Evolutionary conservation across 2,329 filamentous ascomycete genomes (phyloP).

Genomic region (Endoconidiophora laricicola): DNA sequence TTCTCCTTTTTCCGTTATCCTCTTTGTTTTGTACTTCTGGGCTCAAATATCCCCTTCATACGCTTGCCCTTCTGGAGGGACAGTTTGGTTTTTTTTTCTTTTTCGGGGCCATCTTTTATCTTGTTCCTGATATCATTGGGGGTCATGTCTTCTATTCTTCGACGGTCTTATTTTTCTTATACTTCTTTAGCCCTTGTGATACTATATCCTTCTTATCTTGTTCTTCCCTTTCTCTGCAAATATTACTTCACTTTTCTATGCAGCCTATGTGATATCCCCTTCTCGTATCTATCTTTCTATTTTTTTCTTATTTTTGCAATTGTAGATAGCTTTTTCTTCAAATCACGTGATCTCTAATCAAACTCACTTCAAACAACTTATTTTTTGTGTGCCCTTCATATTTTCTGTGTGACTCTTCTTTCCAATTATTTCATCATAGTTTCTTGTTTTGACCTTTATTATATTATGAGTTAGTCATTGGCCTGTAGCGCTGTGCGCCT

Average conservation of each 20-base stretch:
- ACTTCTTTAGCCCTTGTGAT: not conserved
- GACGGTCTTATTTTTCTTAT: not conserved
- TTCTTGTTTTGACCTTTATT: no score
- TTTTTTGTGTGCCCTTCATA: no score
- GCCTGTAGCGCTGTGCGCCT: no score
- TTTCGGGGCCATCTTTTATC: not conserved
- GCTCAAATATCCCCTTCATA: not conserved
- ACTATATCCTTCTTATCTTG: not conserved
- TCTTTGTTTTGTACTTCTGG: not conserved
- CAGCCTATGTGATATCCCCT: constrained; percentile 6
- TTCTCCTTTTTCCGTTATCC: not conserved
- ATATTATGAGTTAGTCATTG: no score
- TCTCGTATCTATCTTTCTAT: not conserved
- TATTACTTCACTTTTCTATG: constrained; percentile 1
- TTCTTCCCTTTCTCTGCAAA: constrained; percentile 2
- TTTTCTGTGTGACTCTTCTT: no score
- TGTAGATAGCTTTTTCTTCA: no score
- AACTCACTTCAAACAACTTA: no score
- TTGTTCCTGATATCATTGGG: not conserved
- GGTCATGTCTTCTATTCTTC: not conserved
- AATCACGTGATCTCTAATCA: no score
- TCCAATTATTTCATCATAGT: no score
- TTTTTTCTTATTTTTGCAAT: not conserved
- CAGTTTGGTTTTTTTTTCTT: constrained; percentile 1
- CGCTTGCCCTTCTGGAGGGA: not conserved